phyloP scores from a whole-genome alignment of 768 basidiomycete species.

The Hericium coralloides region DNA sequence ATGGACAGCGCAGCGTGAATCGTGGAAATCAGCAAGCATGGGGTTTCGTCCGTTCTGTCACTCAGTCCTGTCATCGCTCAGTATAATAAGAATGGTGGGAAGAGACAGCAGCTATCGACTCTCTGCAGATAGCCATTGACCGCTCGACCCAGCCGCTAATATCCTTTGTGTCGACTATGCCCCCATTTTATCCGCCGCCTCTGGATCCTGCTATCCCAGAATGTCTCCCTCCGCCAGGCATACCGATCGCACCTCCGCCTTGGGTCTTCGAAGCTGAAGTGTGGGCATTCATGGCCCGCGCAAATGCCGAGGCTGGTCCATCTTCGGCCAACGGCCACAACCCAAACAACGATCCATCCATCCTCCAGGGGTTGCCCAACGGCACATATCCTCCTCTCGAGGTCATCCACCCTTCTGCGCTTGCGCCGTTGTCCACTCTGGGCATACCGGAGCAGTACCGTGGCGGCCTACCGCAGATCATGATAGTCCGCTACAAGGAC shows the following conservation, averaged over 20 bases:
- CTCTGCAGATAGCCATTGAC: no score
- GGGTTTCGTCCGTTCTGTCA: no score
- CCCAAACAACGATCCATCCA: slow-evolving; percentile 1
- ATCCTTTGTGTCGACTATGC: no score
- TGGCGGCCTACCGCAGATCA: background rate
- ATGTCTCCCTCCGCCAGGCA: background rate
- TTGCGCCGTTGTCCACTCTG: background rate
- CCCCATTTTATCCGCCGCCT: background rate
- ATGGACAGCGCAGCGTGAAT: no score
- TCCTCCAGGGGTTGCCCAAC: slow-evolving; percentile 9
- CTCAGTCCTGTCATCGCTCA: no score
- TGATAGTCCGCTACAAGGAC: slow-evolving; percentile 5
- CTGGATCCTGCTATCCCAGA: background rate
- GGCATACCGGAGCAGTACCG: slow-evolving; percentile 3
- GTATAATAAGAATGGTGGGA: no score
- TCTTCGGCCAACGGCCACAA: background rate
- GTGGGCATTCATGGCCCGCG: background rate
- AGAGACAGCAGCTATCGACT: no score
- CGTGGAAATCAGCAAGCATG: no score
- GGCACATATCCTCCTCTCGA: slow-evolving; percentile 9
- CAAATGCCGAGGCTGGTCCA: no score
- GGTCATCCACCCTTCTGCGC: slow-evolving; percentile 6
- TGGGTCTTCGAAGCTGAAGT: slow-evolving; percentile 5
- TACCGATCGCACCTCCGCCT: background rate
- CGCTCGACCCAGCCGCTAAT: no score